Evolutionary conservation across 2,329 filamentous ascomycete genomes (phyloP).

Genomic region (Ascochyta lentis): DNA sequence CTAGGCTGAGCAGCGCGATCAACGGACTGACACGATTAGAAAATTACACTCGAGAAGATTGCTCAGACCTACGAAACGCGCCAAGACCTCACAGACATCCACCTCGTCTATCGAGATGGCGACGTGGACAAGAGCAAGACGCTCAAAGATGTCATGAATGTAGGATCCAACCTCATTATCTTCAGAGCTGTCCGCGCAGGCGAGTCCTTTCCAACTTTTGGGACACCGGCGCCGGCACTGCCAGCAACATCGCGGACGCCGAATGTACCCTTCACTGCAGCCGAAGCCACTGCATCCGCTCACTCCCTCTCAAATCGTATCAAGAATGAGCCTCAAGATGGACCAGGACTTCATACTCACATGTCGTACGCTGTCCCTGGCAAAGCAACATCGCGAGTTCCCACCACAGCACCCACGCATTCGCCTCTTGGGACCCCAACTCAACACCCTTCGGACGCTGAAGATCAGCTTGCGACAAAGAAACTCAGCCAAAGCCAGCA

Average conservation of each 20-base stretch:
- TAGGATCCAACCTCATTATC: not conserved
- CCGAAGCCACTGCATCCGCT: not conserved
- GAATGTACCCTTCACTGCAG: not conserved
- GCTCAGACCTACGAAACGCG: conserved; percentile 21
- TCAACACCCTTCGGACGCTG: not conserved
- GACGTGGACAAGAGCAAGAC: not conserved
- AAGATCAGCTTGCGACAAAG: too few species aligned
- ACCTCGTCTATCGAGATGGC: conserved; percentile 25
- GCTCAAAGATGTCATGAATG: conserved; percentile 1
- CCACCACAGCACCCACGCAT: not conserved
- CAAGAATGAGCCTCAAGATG: not conserved
- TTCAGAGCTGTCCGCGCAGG: conserved; percentile 3
- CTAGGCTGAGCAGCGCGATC: not conserved
- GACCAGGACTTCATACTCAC: not conserved
- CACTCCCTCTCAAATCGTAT: not conserved
- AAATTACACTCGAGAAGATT: conserved; percentile 30
- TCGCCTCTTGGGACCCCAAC: not conserved
- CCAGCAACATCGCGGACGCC: not conserved
- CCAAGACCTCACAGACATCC: conserved; percentile 15
- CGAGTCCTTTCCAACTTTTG: not conserved
- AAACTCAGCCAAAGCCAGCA: not conserved
- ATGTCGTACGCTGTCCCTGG: not conserved
- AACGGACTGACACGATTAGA: conserved; percentile 16
- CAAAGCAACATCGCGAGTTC: not conserved
- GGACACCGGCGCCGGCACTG: not conserved